A percentile compares a stretch with the other conserved stretches of the same genome.
These are phyloP conservation scores for Leccinum obscurum DNA, from an alignment of 768 basidiomycete genomes.

Conservation along the genomic window DNA sequence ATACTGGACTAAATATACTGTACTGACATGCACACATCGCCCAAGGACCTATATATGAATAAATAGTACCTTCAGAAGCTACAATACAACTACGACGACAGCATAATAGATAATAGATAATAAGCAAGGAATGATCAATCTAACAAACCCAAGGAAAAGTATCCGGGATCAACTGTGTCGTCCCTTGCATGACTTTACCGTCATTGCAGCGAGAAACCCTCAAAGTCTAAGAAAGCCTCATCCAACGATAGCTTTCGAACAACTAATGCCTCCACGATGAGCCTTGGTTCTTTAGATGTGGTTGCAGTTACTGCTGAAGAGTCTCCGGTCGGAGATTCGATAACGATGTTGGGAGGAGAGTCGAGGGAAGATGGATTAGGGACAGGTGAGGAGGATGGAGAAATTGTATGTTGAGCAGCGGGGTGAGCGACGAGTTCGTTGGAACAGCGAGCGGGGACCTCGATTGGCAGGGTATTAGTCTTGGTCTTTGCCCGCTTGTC, in stretches of 20 bases:
- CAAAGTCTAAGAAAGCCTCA: conserved; percentile 78
- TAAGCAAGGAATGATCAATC: not conserved
- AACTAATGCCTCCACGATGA: conserved; percentile 81
- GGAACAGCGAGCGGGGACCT: no score
- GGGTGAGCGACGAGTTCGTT: no score
- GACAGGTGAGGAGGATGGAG: conserved; percentile 4
- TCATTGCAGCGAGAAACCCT: conserved; percentile 46
- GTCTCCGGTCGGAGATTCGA: conserved; percentile 19
- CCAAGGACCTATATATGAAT: not conserved
- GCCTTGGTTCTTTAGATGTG: conserved; percentile 41
- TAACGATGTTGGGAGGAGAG: conserved; percentile 33
- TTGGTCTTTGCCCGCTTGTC: conserved; percentile 56
- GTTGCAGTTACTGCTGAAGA: not conserved
- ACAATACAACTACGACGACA: not conserved
- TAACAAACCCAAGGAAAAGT: not conserved
- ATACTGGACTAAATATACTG: not conserved
- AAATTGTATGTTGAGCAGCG: conserved; percentile 2
- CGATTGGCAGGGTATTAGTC: conserved; percentile 19
- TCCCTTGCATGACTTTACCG: not conserved
- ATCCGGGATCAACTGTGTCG: not conserved
- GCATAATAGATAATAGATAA: not conserved
- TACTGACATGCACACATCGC: not conserved
- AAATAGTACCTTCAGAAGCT: not conserved
- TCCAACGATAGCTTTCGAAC: conserved; percentile 75
- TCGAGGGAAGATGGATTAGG: conserved; percentile 29